Conservation (phyloP, 2,329 filamentous ascomycete genomes). For the Fusarium aywerte region DNA sequence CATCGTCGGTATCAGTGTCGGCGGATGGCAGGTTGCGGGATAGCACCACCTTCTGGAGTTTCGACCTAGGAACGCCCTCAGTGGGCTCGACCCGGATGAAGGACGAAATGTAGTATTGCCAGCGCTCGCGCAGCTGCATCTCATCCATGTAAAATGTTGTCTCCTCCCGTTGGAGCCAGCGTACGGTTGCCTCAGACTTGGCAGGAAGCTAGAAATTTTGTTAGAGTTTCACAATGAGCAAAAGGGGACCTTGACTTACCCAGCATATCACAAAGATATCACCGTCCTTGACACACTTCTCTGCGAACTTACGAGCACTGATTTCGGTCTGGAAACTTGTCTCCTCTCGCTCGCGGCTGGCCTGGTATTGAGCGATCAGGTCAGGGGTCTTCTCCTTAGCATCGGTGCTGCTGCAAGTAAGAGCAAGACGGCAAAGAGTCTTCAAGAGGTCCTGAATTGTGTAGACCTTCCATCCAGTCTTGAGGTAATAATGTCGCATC, state of each 20-base stretch:
- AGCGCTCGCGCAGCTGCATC: slow-evolving; percentile 82
- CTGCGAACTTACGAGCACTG: slow-evolving; percentile 88
- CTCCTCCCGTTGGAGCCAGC: slow-evolving; percentile 74
- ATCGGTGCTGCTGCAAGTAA: slow-evolving; percentile 86
- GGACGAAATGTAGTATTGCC: slow-evolving; percentile 96
- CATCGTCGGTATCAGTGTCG: slow-evolving; percentile 72
- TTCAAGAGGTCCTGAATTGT: slow-evolving; percentile 89
- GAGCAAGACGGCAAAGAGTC: slow-evolving; percentile 81
- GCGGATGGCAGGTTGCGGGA: slow-evolving; percentile 74
- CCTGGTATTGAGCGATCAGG: slow-evolving; percentile 86
- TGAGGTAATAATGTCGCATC: slow-evolving; percentile 89
- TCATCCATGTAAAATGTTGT: slow-evolving; percentile 89
- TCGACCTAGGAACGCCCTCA: slow-evolving; percentile 75
- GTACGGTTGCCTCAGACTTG: slow-evolving; percentile 75
- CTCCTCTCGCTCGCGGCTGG: slow-evolving; percentile 81
- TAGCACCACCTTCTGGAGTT: slow-evolving; percentile 75
- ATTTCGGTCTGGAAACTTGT: slow-evolving; percentile 92
- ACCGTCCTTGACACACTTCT: slow-evolving; percentile 91
- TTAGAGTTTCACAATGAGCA: slow-evolving; percentile 47
- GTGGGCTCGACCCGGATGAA: slow-evolving; percentile 91
- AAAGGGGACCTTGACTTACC: slow-evolving; percentile 68
- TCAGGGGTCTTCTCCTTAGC: slow-evolving; percentile 93
- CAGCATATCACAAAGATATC: slow-evolving; percentile 91
- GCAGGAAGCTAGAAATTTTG: slow-evolving; percentile 68
- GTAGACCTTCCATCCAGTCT: slow-evolving; percentile 92